Percentiles rank a stretch among this genome's conserved stretches.
Evolutionary conservation across 2,329 filamentous ascomycete species (phyloP).

Genomic region (Magnaporthiopsis incrustans): DNA sequence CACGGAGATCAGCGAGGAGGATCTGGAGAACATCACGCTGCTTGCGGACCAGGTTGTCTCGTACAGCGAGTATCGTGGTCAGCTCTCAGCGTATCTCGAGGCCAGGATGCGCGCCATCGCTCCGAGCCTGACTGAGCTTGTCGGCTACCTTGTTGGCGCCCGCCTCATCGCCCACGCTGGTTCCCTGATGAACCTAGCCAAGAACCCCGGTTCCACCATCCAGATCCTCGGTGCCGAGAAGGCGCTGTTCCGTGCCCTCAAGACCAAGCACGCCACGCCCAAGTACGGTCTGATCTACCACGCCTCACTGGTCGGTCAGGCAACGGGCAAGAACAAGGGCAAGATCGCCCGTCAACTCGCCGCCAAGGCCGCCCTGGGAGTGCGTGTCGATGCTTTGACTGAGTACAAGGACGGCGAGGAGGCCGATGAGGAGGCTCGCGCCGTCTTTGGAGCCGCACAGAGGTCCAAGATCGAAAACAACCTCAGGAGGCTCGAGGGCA

Average conservation of each 20-base stretch:
- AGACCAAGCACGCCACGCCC: slow-evolving; percentile 98
- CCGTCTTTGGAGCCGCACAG: slow-evolving; percentile 66
- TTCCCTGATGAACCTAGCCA: slow-evolving; percentile 89
- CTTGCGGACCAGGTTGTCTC: slow-evolving; percentile 89
- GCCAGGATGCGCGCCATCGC: slow-evolving; percentile 95
- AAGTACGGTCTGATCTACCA: slow-evolving; percentile 97
- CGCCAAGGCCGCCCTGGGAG: slow-evolving; percentile 84
- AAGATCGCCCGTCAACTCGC: slow-evolving; percentile 97
- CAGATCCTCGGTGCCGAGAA: slow-evolving; percentile 99
- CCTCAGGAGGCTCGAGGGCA: slow-evolving; percentile 76
- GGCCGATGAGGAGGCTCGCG: slow-evolving; percentile 80
- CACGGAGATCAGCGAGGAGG: slow-evolving; percentile 88
- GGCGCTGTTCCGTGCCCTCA: slow-evolving; percentile 93
- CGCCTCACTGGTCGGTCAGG: slow-evolving; percentile 89
- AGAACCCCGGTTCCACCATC: slow-evolving; percentile 89
- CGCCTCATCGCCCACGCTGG: slow-evolving; percentile 91
- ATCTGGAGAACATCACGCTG: slow-evolving; percentile 85
- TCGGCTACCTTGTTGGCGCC: slow-evolving; percentile 90
- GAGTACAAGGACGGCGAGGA: slow-evolving; percentile 67
- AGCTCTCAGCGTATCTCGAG: slow-evolving; percentile 82
- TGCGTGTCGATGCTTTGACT: slow-evolving; percentile 83
- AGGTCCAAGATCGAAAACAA: slow-evolving; percentile 69
- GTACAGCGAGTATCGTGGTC: slow-evolving; percentile 82
- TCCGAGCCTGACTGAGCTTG: slow-evolving; percentile 86
- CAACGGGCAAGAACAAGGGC: slow-evolving; percentile 96